Evolutionary conservation across 768 basidiomycete genomes (phyloP), one percentile per base, ranked within the genome.

Genomic region (Tricholoma terreum): DNA sequence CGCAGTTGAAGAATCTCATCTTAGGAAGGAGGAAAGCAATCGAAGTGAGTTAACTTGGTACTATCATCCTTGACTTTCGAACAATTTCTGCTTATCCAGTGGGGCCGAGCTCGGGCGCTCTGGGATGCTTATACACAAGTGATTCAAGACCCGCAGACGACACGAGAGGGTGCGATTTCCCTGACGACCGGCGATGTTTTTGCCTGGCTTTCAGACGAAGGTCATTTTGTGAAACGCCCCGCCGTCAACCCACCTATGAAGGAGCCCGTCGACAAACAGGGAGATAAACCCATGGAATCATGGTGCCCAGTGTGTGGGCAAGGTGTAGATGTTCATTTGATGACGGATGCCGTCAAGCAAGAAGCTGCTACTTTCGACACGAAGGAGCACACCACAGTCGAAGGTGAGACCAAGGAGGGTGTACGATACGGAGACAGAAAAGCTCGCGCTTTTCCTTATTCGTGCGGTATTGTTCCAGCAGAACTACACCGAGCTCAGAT

Each of bases 1-100:
- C 65, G 7, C 71, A 78, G 52, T 75, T 80, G 35, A 70, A 69
- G 24, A 62, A 58, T 33, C 65, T 81, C 5, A 62, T 76, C 17
- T 51, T 71, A 30, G 82, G 82, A 19, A 71, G 81, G 55, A 71
- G 76, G 54, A 82, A 82, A 65, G 80, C 81, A 3, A 80, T 83
- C 12, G 80, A 81, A 68, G 81, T 81, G 61, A 55, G 69, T 54
- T 35, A 31, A 15, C 12, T 12, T 9, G 33, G 15, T 31, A 54
- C 24, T 15, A 54, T n/a, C 7, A 22, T 22, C 27, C 14, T 24
- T 30, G 12, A 12, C 4, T 22, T 54, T 42, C 27, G 34, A 45
- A 38, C 9, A 7, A 24, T 22, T 7, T 50, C 24, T 27, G 27
- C n/a, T 17, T 7, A 19, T 24, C 3, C 35, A 84, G 82, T 81